phyloP scores from a whole-genome alignment of 345 rosid genomes.

The Raphanus raphanistrum region DNA sequence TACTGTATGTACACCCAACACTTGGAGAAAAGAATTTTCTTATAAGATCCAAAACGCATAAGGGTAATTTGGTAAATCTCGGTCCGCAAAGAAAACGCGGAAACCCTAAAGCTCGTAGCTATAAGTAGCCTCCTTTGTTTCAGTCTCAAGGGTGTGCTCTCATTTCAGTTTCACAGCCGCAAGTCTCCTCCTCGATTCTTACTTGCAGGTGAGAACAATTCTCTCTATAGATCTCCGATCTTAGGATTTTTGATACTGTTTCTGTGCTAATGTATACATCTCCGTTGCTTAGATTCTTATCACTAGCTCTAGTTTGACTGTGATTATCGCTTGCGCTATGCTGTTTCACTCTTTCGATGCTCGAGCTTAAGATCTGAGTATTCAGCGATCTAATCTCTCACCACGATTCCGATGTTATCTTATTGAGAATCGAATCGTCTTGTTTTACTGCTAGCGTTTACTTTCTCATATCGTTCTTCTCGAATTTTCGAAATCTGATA shows the following conservation, averaged over 20 bases:
- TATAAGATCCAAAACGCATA: not conserved
- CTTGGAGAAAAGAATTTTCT: not conserved
- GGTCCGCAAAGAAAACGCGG: not conserved
- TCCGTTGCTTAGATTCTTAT: not conserved
- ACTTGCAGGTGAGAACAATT: slow-evolving; percentile 24
- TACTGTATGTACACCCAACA: not conserved
- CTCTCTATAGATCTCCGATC: not conserved
- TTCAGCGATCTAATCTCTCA: not conserved
- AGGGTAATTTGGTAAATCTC: slow-evolving; percentile 24
- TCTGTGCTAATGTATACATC: not conserved
- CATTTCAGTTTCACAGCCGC: slow-evolving; percentile 21
- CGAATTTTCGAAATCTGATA: not conserved
- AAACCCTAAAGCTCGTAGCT: slow-evolving; percentile 29
- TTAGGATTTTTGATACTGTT: not conserved
- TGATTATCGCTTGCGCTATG: not conserved
- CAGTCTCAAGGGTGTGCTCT: not conserved
- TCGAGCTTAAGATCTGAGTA: not conserved
- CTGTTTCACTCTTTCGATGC: not conserved
- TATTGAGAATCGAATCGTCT: not conserved
- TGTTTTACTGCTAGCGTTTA: not conserved
- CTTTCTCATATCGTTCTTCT: not conserved
- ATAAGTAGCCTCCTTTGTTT: slow-evolving; percentile 8
- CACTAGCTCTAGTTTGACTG: not conserved
- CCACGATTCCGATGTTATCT: not conserved
- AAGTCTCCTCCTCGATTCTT: slow-evolving; percentile 14